Evolutionary conservation across 1,139 yeast species (phyloP).

Genomic region (Komagataea norvegica): DNA sequence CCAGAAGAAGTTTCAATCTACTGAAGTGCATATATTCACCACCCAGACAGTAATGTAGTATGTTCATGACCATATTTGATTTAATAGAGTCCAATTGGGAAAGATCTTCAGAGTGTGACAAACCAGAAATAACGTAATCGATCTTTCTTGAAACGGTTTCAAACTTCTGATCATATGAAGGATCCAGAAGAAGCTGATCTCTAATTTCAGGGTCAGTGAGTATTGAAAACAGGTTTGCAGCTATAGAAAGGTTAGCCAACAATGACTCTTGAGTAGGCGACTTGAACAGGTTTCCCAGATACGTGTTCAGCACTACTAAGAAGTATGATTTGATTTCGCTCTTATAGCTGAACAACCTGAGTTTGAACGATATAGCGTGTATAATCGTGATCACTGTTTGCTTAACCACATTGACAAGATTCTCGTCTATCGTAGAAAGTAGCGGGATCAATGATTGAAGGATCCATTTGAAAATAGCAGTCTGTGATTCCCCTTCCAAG

Average conservation of each 20-base stretch:
- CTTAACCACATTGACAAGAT: constrained; percentile 19
- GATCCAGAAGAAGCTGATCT: constrained; percentile 18
- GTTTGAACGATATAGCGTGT: constrained; percentile 19
- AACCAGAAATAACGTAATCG: constrained; percentile 16
- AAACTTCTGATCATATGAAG: constrained; percentile 21
- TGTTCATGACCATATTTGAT: constrained; percentile 19
- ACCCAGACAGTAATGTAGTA: constrained; percentile 17
- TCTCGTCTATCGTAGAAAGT: constrained; percentile 14
- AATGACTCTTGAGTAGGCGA: constrained; percentile 13
- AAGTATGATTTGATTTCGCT: constrained; percentile 16
- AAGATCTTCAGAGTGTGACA: constrained; percentile 7
- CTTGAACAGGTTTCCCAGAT: constrained; percentile 14
- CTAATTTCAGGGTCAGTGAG: constrained; percentile 21
- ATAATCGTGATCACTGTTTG: constrained; percentile 22
- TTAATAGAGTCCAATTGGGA: constrained; percentile 17
- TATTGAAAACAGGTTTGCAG: constrained; percentile 19
- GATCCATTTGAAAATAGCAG: constrained; percentile 20
- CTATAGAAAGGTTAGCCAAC: constrained; percentile 14
- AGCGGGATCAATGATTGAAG: constrained; percentile 19
- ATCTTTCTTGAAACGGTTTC: constrained; percentile 23
- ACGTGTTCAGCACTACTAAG: constrained; percentile 14
- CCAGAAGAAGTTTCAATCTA: constrained; percentile 15
- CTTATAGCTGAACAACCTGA: constrained; percentile 19
- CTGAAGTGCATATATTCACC: constrained; percentile 14
- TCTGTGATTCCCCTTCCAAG: constrained; percentile 6